Base-by-base conservation (phyloP, 1,284 basidiomycete genomes). In the Ganoderma lingzhi region DNA sequence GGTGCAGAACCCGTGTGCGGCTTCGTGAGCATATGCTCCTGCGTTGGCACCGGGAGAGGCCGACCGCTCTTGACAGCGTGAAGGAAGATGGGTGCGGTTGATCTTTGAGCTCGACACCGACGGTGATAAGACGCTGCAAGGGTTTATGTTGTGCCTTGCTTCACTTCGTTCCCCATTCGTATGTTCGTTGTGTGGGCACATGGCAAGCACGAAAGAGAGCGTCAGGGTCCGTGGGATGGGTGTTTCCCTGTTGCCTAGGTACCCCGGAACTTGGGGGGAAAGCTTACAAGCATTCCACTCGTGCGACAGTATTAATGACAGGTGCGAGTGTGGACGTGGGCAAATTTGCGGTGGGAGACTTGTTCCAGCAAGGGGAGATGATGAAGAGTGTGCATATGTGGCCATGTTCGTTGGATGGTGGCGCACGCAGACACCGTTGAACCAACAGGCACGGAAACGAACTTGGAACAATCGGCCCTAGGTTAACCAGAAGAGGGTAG, bases 11-110 rank as follows among this genome's bases (percentile, higher is more conserved):
- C 58, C 60, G 58, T 51, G 62, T 66, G 61, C 62, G 23, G 59
- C 71, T 73, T 76, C 71, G 63, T 60, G 70, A 71, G 71, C 75
- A 76, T 75, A 73, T 74, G 74, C 70, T 70, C 53, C 66, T 60
- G 63, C 59, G 39, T 32, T 60, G 68, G 44, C 63, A 39, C 63
- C 69, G 64, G 63, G 67, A 66, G 62, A 48, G 44, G 64, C 64
- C 61, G 64, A 58, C 64, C 30, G 35, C 14, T 42, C 23, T 51
- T 67, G 53, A 59, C 66, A 58, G 66, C 65, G 61, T 67, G 59
- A 67, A 41, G 61, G n/a, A 32, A 15, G 51, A 41, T 59, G 59
- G 56, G 59, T 62, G 53, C 62, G 66, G 62, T 63, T 48, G 55
- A 39, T 56, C 19, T 67, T 41, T 41, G 39, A 56, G 14, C 55